Conservation (phyloP, 768 basidiomycete genomes). For the Termitomyces sp. region DNA sequence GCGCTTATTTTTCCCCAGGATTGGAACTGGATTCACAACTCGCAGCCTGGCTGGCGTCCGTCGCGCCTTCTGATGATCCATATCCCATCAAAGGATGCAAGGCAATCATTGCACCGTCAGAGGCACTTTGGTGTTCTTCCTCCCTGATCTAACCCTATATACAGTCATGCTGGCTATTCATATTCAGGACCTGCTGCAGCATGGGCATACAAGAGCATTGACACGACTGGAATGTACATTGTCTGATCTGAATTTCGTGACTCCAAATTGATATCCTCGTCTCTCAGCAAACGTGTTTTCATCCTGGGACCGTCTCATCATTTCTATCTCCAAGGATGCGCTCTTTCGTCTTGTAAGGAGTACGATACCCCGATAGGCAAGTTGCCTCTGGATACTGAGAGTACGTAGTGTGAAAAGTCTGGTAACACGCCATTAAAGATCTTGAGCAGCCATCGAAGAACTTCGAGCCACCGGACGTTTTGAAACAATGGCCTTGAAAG, state of each 20-base stretch:
- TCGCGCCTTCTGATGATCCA: slow-evolving; percentile 33
- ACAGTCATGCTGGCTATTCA: slow-evolving; percentile 91
- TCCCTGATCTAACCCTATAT: neutral
- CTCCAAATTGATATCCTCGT: neutral
- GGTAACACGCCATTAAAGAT: neutral
- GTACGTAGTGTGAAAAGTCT: slow-evolving; percentile 39
- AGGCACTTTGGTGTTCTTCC: slow-evolving; percentile 12
- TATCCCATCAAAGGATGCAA: slow-evolving; percentile 66
- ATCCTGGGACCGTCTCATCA: slow-evolving; percentile 97
- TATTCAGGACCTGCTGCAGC: slow-evolving; percentile 94
- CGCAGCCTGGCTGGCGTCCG: slow-evolving; percentile 54
- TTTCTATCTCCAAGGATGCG: slow-evolving; percentile 81
- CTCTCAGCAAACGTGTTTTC: slow-evolving; percentile 79
- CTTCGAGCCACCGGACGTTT: slow-evolving; percentile 67
- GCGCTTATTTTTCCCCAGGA: slow-evolving; percentile 32
- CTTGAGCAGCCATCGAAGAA: slow-evolving; percentile 56
- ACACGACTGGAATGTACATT: slow-evolving; percentile 74
- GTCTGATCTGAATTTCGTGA: slow-evolving; percentile 3
- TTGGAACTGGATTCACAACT: slow-evolving; percentile 59
- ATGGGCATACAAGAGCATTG: slow-evolving; percentile 92
- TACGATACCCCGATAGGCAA: slow-evolving; percentile 87
- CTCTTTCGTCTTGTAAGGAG: slow-evolving; percentile 68
- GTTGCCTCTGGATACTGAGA: slow-evolving; percentile 71
- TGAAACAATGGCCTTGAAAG: slow-evolving; percentile 51
- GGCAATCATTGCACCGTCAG: slow-evolving; percentile 96